Conservation (phyloP, 108 stramenopile species). For the Nitzschia palea region DNA sequence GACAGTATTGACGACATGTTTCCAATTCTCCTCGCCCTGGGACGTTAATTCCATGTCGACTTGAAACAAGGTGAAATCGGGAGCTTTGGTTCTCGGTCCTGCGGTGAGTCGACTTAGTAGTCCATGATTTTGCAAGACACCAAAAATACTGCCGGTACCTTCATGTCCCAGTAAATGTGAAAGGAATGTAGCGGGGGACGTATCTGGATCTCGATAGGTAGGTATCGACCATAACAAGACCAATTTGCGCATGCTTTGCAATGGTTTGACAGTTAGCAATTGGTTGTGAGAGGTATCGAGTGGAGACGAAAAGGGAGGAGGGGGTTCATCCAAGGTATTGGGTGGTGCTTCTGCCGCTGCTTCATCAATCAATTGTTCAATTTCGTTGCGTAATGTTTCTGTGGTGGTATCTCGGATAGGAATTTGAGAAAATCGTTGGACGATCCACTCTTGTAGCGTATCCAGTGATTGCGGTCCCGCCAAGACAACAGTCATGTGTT, state of each 20-base stretch:
- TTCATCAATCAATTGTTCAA: constrained; percentile 53
- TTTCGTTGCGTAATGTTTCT: constrained; percentile 29
- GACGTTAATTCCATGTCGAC: constrained; percentile 70
- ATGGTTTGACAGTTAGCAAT: constrained; percentile 65
- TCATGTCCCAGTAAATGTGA: constrained; percentile 84
- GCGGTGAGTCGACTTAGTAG: constrained; percentile 57
- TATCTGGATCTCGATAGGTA: constrained; percentile 43
- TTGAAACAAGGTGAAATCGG: constrained; percentile 73
- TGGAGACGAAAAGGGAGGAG: constrained; percentile 44
- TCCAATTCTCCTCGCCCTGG: constrained; percentile 75
- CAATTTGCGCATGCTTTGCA: constrained; percentile 63
- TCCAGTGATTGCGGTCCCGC: constrained; percentile 82
- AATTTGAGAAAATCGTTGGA: constrained; percentile 64
- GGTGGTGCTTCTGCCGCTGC: constrained; percentile 70
- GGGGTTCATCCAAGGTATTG: constrained; percentile 36
- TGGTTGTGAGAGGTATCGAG: constrained; percentile 44
- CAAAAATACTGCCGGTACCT: constrained; percentile 69
- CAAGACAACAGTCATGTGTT: constrained; percentile 74
- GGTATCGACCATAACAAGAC: constrained; percentile 71
- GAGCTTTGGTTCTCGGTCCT: constrained; percentile 55
- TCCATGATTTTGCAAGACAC: constrained; percentile 65
- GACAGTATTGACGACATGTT: constrained; percentile 57
- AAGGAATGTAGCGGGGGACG: constrained; percentile 55
- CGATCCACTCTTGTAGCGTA: constrained; percentile 70
- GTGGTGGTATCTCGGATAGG: not conserved